Percentiles rank a stretch among this genome's conserved stretches.
These are phyloP conservation scores for Leccinum arenicola DNA, from an alignment of 768 basidiomycete genomes.

Conservation along the genomic window DNA sequence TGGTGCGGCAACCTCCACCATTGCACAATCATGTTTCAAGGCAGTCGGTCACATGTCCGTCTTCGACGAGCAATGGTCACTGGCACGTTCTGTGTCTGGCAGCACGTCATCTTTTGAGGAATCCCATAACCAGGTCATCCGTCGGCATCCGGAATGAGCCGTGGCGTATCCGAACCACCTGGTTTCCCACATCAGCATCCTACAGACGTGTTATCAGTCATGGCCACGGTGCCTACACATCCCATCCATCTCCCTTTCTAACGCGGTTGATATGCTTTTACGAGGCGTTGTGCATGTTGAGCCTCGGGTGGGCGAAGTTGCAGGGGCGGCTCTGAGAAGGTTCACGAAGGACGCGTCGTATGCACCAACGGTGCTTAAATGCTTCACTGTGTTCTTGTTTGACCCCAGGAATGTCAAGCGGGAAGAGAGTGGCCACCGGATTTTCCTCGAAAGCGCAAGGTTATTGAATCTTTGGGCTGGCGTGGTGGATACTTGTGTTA, in stretches of 20 bases:
- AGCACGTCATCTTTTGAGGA: conserved; percentile 61
- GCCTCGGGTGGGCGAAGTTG: conserved; percentile 65
- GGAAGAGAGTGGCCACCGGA: conserved; percentile 59
- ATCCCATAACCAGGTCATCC: conserved; percentile 21
- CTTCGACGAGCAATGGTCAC: conserved; percentile 82
- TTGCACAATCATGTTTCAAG: conserved; percentile 60
- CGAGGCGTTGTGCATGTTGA: conserved; percentile 85
- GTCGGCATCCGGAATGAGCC: conserved; percentile 39
- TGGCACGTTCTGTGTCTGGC: conserved; percentile 39
- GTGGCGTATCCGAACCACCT: conserved; percentile 66
- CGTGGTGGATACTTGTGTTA: too few species aligned
- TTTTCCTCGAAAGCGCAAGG: conserved; percentile 64
- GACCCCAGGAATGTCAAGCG: conserved; percentile 59
- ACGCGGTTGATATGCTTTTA: conserved; percentile 75
- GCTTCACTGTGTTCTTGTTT: conserved; percentile 73
- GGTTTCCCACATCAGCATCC: conserved; percentile 61
- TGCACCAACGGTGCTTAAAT: conserved; percentile 55
- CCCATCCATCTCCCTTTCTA: conserved; percentile 47
- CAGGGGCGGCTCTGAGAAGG: conserved; percentile 64
- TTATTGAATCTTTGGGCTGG: conserved; percentile 50
- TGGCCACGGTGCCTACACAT: conserved; percentile 80
- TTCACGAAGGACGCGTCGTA: conserved; percentile 62
- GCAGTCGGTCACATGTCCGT: conserved; percentile 74
- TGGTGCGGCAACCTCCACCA: conserved; percentile 50
- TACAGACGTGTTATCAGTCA: conserved; percentile 75